Evolutionary conservation across 441 rosid species (phyloP).

Genomic region (Aleurites moluccanus): DNA sequence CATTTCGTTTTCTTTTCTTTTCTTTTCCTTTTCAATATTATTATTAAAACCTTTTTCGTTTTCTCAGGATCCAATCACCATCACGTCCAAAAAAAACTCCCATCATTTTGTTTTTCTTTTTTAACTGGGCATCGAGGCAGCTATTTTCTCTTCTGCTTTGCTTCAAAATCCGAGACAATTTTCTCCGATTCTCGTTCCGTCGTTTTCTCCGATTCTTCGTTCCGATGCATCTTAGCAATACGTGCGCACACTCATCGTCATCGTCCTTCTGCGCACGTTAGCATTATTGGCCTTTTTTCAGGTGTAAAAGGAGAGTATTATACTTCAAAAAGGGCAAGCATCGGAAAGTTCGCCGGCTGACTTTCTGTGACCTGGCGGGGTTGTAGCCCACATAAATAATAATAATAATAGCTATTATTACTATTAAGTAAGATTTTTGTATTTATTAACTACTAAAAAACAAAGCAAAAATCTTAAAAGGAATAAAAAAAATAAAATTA

Average conservation of each 20-base stretch:
- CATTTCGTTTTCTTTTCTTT: not conserved
- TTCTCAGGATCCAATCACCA: slow-evolving; percentile 29
- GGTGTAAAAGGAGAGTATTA: not conserved
- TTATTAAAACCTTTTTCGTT: not conserved
- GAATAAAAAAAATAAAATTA: not conserved
- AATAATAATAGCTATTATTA: too few species aligned
- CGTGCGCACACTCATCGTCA: not conserved
- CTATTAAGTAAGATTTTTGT: not conserved
- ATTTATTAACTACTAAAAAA: not conserved
- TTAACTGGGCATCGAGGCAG: not conserved
- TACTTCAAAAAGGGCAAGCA: not conserved
- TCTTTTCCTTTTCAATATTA: not conserved
- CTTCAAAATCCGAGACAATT: slow-evolving; percentile 14
- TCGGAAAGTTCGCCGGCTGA: slow-evolving; percentile 16
- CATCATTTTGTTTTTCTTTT: not conserved
- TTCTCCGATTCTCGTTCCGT: slow-evolving; percentile 5
- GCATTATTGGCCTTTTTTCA: not conserved
- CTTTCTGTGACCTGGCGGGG: slow-evolving; percentile 20
- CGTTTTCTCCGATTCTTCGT: slow-evolving; percentile 4
- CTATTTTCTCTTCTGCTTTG: not conserved
- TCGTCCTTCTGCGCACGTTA: not conserved
- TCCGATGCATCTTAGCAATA: not conserved
- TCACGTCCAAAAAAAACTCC: slow-evolving; percentile 22
- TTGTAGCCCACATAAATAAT: slow-evolving; percentile 1
- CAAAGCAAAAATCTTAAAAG: not conserved